These are phyloP conservation scores for Pichia nakasei DNA, from an alignment of 805 yeast genomes.

Conservation along the genomic window DNA sequence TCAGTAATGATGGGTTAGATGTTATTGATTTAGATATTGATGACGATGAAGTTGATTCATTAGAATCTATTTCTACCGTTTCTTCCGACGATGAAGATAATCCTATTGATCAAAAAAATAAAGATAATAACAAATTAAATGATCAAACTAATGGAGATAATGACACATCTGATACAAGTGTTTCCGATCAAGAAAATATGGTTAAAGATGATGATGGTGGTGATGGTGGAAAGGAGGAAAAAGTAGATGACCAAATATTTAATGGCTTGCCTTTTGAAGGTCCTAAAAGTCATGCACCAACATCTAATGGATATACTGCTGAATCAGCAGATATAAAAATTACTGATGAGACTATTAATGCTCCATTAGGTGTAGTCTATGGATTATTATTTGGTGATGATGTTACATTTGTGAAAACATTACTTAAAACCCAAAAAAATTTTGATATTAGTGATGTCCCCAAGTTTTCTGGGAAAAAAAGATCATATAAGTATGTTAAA, in stretches of 20 bases:
- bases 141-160: conserved; percentile 11
- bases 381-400: conserved; percentile 57
- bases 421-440: conserved; percentile 56
- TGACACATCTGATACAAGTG: conserved; percentile 21
- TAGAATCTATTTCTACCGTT: conserved; percentile 19
- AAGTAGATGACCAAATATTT: conserved; percentile 19
- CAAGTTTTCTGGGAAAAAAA: conserved; percentile 25
- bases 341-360: conserved; percentile 38
- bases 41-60: conserved; percentile 29
- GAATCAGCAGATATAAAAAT: conserved; percentile 46
- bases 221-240: conserved; percentile 4
- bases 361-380: conserved; percentile 59
- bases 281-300: conserved; percentile 26
- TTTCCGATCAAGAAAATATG: conserved; percentile 27
- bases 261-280: conserved; percentile 35
- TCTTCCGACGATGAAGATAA: conserved; percentile 21
- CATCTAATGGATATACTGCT: conserved; percentile 34
- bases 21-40: conserved; percentile 16
- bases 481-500: conserved; percentile 51
- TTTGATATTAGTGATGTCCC: conserved; percentile 46
- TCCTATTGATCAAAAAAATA: conserved; percentile 10
- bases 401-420: conserved; percentile 32
- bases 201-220: conserved; percentile 22
- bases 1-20: conserved; percentile 19
- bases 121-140: conserved; percentile 22